Evolutionary conservation across 306 rosid species (phyloP).

Genomic region (Trifolium fragiferum): DNA sequence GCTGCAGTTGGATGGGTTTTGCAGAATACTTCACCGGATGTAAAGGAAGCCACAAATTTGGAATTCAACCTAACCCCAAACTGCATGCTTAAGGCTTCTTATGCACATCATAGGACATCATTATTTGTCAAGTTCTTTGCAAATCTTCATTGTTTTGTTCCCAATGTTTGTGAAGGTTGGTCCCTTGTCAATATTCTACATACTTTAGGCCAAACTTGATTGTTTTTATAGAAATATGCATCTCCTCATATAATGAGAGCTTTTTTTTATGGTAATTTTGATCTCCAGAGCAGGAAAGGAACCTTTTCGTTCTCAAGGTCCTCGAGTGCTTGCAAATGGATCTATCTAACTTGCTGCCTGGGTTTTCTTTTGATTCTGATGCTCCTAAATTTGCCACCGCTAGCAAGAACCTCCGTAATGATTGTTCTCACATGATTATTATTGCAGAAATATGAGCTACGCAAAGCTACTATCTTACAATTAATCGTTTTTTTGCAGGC

Average conservation of each 20-base stretch:
- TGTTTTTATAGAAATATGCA: conserved; percentile 26
- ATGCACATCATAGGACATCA: conserved; percentile 88
- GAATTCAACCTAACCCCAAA: conserved; percentile 60
- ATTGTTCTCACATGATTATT: conserved; percentile 32
- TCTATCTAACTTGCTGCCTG: conserved; percentile 65
- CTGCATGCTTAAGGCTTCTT: conserved; percentile 71
- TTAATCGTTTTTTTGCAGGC: conserved; percentile 62
- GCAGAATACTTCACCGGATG: conserved; percentile 59
- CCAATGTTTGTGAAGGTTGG: conserved; percentile 89
- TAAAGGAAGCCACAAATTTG: conserved; percentile 47
- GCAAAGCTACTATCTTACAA: conserved; percentile 41
- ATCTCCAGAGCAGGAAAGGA: conserved; percentile 89
- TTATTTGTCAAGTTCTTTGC: conserved; percentile 93
- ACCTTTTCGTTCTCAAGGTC: conserved; percentile 80
- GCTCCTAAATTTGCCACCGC: conserved; percentile 63
- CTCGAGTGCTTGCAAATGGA: conserved; percentile 83
- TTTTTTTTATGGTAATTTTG: conserved; percentile 35
- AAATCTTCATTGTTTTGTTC: conserved; percentile 96
- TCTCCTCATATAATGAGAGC: conserved; percentile 35
- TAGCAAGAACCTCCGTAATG: conserved; percentile 82
- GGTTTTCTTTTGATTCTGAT: conserved; percentile 68
- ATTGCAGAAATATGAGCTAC: conserved; percentile 27
- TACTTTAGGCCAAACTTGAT: conserved; percentile 30
- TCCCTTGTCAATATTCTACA: conserved; percentile 42
- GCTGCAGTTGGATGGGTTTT: conserved; percentile 91